Conservation (phyloP, 306 rosid species). For the Cucurbita ficifolia region DNA sequence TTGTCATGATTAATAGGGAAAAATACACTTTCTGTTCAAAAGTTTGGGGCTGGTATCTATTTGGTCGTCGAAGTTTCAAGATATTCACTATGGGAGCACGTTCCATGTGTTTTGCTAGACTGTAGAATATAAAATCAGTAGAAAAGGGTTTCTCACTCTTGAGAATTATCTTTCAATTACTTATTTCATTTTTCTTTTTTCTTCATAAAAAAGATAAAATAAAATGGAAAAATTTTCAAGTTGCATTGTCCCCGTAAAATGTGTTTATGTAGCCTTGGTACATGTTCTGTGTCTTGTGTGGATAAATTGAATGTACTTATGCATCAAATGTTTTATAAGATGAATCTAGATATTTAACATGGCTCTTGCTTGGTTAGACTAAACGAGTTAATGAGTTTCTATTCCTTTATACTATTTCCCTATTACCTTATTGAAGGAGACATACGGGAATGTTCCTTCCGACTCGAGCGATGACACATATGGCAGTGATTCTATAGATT, state of each 20-base stretch:
- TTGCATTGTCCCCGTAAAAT: background rate
- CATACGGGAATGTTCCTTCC: constrained; percentile 34
- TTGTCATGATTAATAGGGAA: background rate
- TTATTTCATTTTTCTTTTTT: background rate
- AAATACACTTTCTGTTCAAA: background rate
- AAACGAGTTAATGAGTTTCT: background rate
- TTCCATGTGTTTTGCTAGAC: background rate
- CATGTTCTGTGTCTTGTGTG: background rate
- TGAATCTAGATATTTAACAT: background rate
- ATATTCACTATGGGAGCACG: background rate
- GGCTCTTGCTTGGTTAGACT: background rate
- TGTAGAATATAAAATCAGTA: background rate
- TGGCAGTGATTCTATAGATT: constrained; percentile 25
- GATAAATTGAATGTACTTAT: background rate
- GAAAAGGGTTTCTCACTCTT: background rate
- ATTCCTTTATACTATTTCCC: constrained; percentile 12
- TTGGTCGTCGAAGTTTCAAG: background rate
- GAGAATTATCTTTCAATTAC: background rate
- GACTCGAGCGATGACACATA: constrained; percentile 81
- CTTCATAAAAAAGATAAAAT: background rate
- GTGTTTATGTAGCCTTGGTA: background rate
- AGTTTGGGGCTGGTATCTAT: background rate
- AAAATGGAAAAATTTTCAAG: background rate
- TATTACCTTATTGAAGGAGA: constrained; percentile 41
- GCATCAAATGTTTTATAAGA: background rate